Base-by-base conservation (phyloP, 1,284 basidiomycete species). In the Cryptococcus neoformans region DNA sequence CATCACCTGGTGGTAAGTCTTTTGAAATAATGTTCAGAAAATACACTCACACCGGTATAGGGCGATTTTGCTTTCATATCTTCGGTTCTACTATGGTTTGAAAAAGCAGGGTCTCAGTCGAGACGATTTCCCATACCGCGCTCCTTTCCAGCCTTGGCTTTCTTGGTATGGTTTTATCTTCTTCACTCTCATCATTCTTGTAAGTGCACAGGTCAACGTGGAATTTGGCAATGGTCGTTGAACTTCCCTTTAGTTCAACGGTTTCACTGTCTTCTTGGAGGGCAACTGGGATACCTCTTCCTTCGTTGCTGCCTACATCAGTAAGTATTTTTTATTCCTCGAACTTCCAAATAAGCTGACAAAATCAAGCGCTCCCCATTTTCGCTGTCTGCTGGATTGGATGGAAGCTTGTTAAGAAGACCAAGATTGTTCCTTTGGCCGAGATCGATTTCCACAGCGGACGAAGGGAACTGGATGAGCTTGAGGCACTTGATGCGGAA, bases 71-170 rank as follows among this genome's bases (percentile, higher is more conserved):
- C 56, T 87, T 44, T 85, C 87, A 3, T 91, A 88, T 75, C 70
- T 89, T 54, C 84, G 82, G 74, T 92, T 90, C 83, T 84, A 85
- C 75, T 80, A 82, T 62, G 87, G 85, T 28, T 73, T 83, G 68
- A 81, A 80, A 68, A 75, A 64, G 39, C 86, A 88, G 65, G 84
- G 83, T 28, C 74, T 85, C 61, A 78, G 82, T 63, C 82, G 87
- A 62, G 80, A 71, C 53, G 70, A 68, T 66, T 83, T 77, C 73
- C 81, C 71, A 44, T 90, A 80, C 83, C 82, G 55, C 72, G 84
- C 83, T 75, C 54, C 82, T 76, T 69, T 83, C 73, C 79, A 84
- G 76, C 83, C 78, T 0, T 78, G 68, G 58, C 59, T 75, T 17
- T 70, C 71, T n/a, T 76, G 81, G 69, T 83, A 68, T 41, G 58